Evolutionary conservation across 495 filamentous ascomycete genomes (phyloP).

Genomic region (Podospora bellae-mahoneyi): DNA sequence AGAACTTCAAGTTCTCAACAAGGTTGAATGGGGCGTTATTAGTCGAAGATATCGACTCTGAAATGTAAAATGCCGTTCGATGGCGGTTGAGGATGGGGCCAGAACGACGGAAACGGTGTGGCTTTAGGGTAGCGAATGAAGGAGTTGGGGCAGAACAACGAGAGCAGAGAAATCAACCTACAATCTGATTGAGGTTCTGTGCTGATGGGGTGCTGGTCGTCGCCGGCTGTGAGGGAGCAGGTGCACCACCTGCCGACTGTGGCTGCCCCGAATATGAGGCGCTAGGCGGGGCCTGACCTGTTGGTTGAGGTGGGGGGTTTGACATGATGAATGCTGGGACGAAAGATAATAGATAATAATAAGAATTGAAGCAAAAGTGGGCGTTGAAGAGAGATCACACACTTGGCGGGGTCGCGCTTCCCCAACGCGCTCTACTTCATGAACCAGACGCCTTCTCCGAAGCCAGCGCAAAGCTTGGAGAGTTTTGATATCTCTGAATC

Average conservation of each 20-base stretch:
- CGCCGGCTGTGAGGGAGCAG: slow-evolving; percentile 31
- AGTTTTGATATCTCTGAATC: neutral
- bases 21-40: too few species aligned
- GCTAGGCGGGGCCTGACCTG: slow-evolving; percentile 19
- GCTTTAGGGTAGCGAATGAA: neutral
- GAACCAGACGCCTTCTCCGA: neutral
- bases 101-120: neutral
- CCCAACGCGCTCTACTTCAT: neutral
- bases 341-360: neutral
- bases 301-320: slow-evolving; percentile 18
- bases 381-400: neutral
- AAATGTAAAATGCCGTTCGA: neutral
- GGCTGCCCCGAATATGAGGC: slow-evolving; percentile 24
- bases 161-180: slow-evolving; percentile 36
- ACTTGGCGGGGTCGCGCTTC: slow-evolving; percentile 3
- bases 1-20: neutral
- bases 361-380: neutral
- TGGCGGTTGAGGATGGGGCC: neutral
- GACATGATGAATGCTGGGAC: slow-evolving; percentile 21
- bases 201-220: slow-evolving; percentile 50
- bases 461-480: neutral
- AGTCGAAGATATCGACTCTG: neutral
- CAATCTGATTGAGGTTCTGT: slow-evolving; percentile 94
- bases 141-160: neutral
- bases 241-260: slow-evolving; percentile 28